Base-by-base conservation (phyloP, 495 filamentous ascomycete genomes). In the Evernia prunastri region DNA sequence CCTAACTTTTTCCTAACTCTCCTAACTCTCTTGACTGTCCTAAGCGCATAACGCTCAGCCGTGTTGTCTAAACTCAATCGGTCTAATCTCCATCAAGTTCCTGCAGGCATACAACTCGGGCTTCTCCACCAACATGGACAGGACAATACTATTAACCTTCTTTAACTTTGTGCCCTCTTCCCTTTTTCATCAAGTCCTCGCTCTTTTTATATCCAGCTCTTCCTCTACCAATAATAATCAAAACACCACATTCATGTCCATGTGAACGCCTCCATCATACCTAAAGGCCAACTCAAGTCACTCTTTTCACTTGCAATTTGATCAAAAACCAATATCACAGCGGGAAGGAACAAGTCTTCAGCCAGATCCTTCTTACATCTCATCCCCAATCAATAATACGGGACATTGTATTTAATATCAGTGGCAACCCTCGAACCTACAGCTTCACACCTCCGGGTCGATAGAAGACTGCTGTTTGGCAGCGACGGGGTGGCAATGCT, bases 401-500 rank as follows among this genome's bases (percentile, higher is more conserved):
- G 56, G 35, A 63, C 18, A 36, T 15, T 3, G 23, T 17, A 40
- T 39, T 23, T 42, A 27, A 17, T 1, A 2, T 31, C 36, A 31
- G 12, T 25, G 13, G 6, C 3, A 37, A n/a, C 20, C n/a, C 37
- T 42, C 20, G 12, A 8, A 10, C n/a, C 29, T 40, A 15, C 29
- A 31, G 29, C 36, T 40, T 56, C 36, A 29, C 36, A 17, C 23
- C 11, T 54, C 35, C 2, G 10, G 4, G 36, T 43, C 51, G 20
- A 4, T 31, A 15, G 12, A 25, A 57, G n/a, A 58, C 61, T 63
- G 56, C 40, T 63, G 29, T 31, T 54, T 39, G 61, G 61, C 61
- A 51, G 53, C 35, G 23, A 59, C 33, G 18, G 40, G 25, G 53
- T 40, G 61, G 54, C 61, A 63, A 63, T 63, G 61, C 31, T 63